Base-by-base conservation (phyloP, 2,329 filamentous ascomycete genomes). In the Annulohypoxylon truncatum region DNA sequence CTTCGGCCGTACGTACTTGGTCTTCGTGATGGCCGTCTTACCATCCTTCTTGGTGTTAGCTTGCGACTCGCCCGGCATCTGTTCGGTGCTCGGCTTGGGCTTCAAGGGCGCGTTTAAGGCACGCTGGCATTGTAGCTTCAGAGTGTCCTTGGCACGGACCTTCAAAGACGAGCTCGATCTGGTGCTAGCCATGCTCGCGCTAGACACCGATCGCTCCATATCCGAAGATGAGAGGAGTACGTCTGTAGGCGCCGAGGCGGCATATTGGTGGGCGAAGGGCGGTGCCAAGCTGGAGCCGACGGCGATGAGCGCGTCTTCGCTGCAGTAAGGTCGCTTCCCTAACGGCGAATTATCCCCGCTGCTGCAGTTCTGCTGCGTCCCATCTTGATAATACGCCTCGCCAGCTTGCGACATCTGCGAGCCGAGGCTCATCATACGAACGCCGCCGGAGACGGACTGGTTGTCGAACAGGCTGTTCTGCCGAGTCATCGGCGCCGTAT, bases 1-100 rank as follows among this genome's bases (percentile, higher is more conserved):
- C 72, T 87, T 87, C 24, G 91, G 91, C 13, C 92, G 89, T 52
- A 83, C 80, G 66, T 86, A 85, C 38, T 79, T 77, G 57, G 80
- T 77, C 70, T 82, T 84, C 24, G 76, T 4, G 42, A 83, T 80
- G 20, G 78, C 73, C 1, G 82, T 70, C 73, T 85, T 86, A 24
- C 78, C 77, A 29, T 81, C 80, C 56, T 79, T 82, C 67, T 79
- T 79, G 28, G 70, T 50, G 13, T 68, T 68, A 20, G 67, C 64
- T 9, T 66, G 59, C 22, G 67, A 54, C 22, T 72, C 71, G n/a
- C 66, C 66, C 24, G 73, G 62, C 62, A 72, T 77, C 42, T 72
- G 64, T 2, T 78, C 76, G 4, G 69, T 71, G 1, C 74, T 73
- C 2, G 82, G 82, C 70, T 84, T 87, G 0, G 85, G 85, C 22